These are phyloP conservation scores for Russula sp. DNA, from an alignment of 768 basidiomycete genomes.

Conservation along the genomic window DNA sequence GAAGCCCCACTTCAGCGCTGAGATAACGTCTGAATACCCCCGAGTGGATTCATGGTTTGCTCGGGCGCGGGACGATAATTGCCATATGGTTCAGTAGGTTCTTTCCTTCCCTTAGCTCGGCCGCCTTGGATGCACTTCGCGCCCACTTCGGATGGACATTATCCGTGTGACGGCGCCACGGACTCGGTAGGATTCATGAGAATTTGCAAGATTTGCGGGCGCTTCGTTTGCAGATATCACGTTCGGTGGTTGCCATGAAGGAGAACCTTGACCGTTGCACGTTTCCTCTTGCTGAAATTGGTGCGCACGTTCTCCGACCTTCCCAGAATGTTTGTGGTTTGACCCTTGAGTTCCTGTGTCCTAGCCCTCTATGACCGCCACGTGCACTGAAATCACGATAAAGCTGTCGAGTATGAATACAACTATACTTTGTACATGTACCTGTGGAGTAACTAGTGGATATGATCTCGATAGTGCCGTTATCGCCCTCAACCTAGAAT, in stretches of 20 bases:
- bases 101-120: not conserved
- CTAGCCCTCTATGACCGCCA: not conserved
- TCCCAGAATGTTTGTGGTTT: not conserved
- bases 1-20: not conserved
- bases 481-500: not conserved
- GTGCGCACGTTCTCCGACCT: not conserved
- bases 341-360: not conserved
- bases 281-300: not conserved
- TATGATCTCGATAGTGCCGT: not conserved
- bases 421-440: not conserved
- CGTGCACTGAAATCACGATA: not conserved
- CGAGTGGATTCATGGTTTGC: not conserved
- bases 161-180: not conserved
- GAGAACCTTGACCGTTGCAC: not conserved
- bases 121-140: not conserved
- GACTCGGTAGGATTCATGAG: not conserved
- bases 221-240: not conserved
- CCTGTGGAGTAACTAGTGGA: not conserved
- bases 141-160: not conserved
- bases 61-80: not conserved
- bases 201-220: not conserved
- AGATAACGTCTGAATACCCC: not conserved
- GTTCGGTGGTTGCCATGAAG: not conserved
- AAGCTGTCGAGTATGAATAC: not conserved
- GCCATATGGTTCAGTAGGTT: no score